Percentiles rank a stretch among this genome's conserved stretches.
Evolutionary conservation across 257 asterid species (phyloP).

Genomic region (Salvia hispanica): DNA sequence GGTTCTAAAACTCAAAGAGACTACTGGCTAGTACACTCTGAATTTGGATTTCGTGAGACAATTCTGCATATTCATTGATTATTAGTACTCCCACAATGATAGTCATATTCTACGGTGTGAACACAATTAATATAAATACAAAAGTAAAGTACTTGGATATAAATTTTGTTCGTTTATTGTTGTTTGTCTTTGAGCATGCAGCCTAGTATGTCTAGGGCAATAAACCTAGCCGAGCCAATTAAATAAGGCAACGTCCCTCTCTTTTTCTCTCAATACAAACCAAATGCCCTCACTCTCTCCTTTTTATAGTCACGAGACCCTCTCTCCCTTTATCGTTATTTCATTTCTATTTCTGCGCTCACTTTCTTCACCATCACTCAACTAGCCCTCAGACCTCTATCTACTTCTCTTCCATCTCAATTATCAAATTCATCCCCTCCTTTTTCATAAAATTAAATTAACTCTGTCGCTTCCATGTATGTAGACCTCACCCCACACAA

Average conservation of each 20-base stretch:
- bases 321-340: constrained; percentile 45
- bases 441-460: no score
- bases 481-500: constrained; percentile 64
- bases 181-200: constrained; percentile 33
- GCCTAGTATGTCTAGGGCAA: constrained; percentile 43
- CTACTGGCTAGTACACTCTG: no score
- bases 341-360: constrained; percentile 45
- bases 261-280: constrained; percentile 37
- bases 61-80: no score
- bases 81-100: no score
- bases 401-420: constrained; percentile 36
- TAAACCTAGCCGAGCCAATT: constrained; percentile 41
- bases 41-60: no score
- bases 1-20: no score
- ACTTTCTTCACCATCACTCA: constrained; percentile 76
- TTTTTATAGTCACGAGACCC: constrained; percentile 76
- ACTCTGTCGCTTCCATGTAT: constrained; percentile 63
- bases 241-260: constrained; percentile 56
- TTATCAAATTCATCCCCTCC: no score
- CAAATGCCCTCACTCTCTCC: constrained; percentile 37
- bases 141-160: no score
- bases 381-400: constrained; percentile 33
- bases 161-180: background rate
- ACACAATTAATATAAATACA: no score
- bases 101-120: no score